phyloP scores from a whole-genome alignment of 805 yeast species.

The Candida nanaspora region DNA sequence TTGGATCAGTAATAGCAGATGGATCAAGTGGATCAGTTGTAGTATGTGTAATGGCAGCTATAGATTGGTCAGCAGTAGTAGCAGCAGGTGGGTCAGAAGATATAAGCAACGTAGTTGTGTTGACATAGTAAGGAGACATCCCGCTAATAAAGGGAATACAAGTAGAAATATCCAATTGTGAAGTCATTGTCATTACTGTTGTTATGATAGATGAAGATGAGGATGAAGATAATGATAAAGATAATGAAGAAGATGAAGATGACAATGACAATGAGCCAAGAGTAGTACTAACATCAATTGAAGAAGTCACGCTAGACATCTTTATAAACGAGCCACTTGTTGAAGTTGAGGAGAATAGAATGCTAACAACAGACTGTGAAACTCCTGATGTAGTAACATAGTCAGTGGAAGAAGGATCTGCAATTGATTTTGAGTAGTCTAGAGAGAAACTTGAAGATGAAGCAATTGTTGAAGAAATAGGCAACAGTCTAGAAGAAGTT shows the following conservation, averaged over 20 bases:
- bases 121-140: too few relatives aligned
- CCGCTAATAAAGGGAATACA: too few relatives aligned
- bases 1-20: background rate
- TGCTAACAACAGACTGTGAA: too few relatives aligned
- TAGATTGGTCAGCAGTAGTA: background rate
- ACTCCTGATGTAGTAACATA: background rate
- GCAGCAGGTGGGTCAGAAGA: slow-evolving; percentile 1
- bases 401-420: background rate
- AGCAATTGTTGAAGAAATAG: background rate
- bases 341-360: too few relatives aligned
- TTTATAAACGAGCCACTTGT: too few relatives aligned
- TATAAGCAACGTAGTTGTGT: slow-evolving; percentile 2
- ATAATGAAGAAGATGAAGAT: background rate
- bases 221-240: slow-evolving; percentile 5
- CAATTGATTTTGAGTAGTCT: background rate
- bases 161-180: too few relatives aligned
- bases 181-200: too few relatives aligned
- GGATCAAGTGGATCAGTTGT: background rate
- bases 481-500: too few relatives aligned
- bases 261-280: background rate
- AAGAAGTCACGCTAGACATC: too few relatives aligned
- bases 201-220: slow-evolving; percentile 2
- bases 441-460: background rate
- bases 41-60: background rate
- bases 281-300: too few relatives aligned